phyloP scores from a whole-genome alignment of 2,329 filamentous ascomycete species.

The Apiospora aurea region DNA sequence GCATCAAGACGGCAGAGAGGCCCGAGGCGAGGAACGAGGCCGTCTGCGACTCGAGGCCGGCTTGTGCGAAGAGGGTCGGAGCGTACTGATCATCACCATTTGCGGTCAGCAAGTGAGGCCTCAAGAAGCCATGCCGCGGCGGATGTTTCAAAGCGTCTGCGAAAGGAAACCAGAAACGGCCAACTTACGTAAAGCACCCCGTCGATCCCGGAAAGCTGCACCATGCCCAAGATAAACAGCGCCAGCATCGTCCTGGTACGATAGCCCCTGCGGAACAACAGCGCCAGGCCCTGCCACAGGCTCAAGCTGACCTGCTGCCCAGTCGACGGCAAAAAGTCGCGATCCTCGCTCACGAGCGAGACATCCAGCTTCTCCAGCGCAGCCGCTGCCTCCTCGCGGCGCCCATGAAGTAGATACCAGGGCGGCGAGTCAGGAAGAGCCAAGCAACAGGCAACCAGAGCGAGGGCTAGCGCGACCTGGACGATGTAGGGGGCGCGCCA shows the following conservation, averaged over 20 bases:
- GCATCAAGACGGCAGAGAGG: constrained; percentile 64
- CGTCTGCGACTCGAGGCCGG: constrained; percentile 60
- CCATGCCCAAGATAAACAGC: constrained; percentile 64
- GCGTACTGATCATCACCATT: constrained; percentile 55
- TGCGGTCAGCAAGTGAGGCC: background rate
- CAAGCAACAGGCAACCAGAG: constrained; percentile 48
- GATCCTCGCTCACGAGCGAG: constrained; percentile 52
- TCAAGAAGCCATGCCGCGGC: background rate
- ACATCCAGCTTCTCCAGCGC: constrained; percentile 53
- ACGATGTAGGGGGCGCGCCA: constrained; percentile 65
- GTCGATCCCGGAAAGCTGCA: constrained; percentile 69
- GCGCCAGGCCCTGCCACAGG: constrained; percentile 40
- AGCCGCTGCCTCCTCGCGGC: constrained; percentile 52
- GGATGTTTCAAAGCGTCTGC: background rate
- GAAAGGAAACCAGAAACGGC: background rate
- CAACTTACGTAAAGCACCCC: constrained; percentile 63
- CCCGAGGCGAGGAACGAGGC: constrained; percentile 68
- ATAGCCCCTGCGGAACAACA: constrained; percentile 50
- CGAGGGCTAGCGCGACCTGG: constrained; percentile 48
- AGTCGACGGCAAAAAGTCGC: constrained; percentile 46
- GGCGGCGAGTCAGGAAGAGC: constrained; percentile 62
- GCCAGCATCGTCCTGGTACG: constrained; percentile 36
- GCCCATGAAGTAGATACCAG: constrained; percentile 60
- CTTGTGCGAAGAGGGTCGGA: constrained; percentile 64
- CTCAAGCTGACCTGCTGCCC: constrained; percentile 41